Conservation (phyloP, 1,284 basidiomycete species). For the Tilletiaria anomala region DNA sequence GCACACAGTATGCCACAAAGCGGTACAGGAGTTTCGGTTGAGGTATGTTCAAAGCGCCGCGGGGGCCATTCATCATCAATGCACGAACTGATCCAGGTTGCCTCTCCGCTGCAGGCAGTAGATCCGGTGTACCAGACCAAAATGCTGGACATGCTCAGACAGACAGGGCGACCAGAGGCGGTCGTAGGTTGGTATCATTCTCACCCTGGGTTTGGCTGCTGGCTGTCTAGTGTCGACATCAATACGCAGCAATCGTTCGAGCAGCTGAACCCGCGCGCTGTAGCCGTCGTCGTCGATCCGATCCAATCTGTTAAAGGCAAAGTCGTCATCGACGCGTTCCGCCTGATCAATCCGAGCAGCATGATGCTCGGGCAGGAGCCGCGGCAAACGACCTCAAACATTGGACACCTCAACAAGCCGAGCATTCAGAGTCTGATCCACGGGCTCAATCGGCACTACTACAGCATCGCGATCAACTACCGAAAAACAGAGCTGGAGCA, state of each 20-base stretch:
- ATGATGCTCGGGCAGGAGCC: conserved; percentile 68
- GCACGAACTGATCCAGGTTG: too few species aligned
- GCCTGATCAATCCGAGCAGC: conserved; percentile 43
- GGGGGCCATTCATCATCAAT: too few species aligned
- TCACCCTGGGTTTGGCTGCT: conserved; percentile 98
- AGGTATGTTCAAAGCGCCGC: too few species aligned
- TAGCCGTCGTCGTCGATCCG: conserved; percentile 95
- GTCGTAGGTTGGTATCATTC: conserved; percentile 99
- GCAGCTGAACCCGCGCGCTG: conserved; percentile 80
- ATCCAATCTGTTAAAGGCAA: conserved; percentile 87
- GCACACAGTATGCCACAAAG: conserved; percentile 2
- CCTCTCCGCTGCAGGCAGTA: too few species aligned
- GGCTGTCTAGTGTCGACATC: conserved; percentile 96
- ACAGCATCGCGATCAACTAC: conserved; percentile 38
- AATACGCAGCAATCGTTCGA: conserved; percentile 99
- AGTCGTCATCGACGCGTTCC: conserved; percentile 98
- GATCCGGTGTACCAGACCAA: conserved; percentile 98
- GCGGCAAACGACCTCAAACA: conserved; percentile 92
- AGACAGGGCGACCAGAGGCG: conserved; percentile 92
- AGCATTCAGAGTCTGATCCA: conserved; percentile 62
- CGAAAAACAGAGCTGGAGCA: conserved; percentile 39
- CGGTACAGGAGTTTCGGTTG: conserved; percentile 1
- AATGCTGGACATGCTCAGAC: conserved; percentile 99
- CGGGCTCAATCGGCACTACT: conserved; percentile 39
- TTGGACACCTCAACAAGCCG: conserved; percentile 96